Percentiles rank a stretch among this genome's conserved stretches.
phyloP scores from a whole-genome alignment of 2,329 filamentous ascomycete genomes.

The Botrytis aclada region DNA sequence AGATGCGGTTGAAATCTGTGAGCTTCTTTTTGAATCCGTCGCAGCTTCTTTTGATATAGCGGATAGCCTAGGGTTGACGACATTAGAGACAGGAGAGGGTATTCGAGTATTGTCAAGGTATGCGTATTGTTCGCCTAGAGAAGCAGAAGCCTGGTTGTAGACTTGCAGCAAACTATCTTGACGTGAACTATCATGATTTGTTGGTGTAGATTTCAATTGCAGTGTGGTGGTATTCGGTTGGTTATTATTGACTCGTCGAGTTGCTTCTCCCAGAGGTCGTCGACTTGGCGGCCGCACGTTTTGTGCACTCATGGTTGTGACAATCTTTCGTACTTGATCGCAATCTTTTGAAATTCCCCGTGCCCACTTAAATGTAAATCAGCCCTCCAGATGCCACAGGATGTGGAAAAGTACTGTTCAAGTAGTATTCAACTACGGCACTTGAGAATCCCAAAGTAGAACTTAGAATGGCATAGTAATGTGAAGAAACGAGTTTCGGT shows the following conservation, averaged over 20 bases:
- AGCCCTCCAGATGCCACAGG: background rate
- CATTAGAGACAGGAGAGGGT: slow-evolving; percentile 34
- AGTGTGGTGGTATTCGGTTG: slow-evolving; percentile 20
- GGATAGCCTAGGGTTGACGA: slow-evolving; percentile 38
- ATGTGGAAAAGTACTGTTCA: background rate
- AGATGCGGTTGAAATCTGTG: slow-evolving; percentile 41
- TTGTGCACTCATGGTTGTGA: slow-evolving; percentile 27
- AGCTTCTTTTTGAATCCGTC: slow-evolving; percentile 40
- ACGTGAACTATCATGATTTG: slow-evolving; percentile 33
- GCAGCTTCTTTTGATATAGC: slow-evolving; percentile 37
- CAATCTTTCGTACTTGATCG: background rate
- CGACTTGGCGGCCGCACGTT: slow-evolving; percentile 31
- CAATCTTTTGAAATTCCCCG: background rate
- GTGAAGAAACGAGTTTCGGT: background rate
- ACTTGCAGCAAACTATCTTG: slow-evolving; percentile 27
- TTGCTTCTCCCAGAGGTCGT: slow-evolving; percentile 37
- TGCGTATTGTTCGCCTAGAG: slow-evolving; percentile 22
- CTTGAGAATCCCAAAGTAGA: background rate
- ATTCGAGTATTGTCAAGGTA: slow-evolving; percentile 21
- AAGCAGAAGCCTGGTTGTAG: slow-evolving; percentile 17
- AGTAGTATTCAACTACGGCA: background rate
- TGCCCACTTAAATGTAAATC: background rate
- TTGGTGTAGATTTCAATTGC: slow-evolving; percentile 25
- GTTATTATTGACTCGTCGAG: slow-evolving; percentile 36
- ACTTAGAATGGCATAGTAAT: slow-evolving; percentile 12